A percentile compares a stretch with the other conserved stretches of the same genome.
Conservation (phyloP, 441 rosid genomes). For the Pelargonium citronellum region DNA sequence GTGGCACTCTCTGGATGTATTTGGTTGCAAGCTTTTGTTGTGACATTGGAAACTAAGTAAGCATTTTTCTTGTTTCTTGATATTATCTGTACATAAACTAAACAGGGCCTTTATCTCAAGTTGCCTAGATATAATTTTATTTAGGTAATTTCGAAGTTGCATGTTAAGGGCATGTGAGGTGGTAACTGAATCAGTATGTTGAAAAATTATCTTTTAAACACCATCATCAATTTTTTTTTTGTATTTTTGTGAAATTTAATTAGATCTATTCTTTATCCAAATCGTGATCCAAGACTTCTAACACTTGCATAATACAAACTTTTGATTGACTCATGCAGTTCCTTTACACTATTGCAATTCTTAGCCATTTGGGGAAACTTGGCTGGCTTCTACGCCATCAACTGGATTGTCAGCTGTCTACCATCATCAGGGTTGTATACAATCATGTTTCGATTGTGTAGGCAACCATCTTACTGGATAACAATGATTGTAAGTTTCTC, state of each 20-base stretch:
- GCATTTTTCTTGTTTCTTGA: conserved; percentile 20
- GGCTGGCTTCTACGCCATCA: conserved; percentile 65
- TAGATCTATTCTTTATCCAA: not conserved
- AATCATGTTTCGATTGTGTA: conserved; percentile 81
- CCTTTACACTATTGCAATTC: conserved; percentile 81
- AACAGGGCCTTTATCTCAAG: not conserved
- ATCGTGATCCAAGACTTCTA: not conserved
- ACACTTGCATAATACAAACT: conserved; percentile 5
- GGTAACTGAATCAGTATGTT: too few species aligned
- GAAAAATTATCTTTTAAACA: too few species aligned
- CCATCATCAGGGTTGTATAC: conserved; percentile 94
- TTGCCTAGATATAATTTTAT: not conserved
- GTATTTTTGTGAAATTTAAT: not conserved
- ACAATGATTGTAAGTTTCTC: conserved; percentile 65
- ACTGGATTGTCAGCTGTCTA: conserved; percentile 76
- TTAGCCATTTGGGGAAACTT: conserved; percentile 95
- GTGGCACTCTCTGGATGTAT: conserved; percentile 98
- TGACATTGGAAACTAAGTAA: conserved; percentile 91
- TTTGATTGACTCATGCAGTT: conserved; percentile 46
- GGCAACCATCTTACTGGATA: conserved; percentile 86
- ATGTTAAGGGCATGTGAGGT: not conserved
- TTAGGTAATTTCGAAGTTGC: not conserved
- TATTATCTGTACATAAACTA: not conserved
- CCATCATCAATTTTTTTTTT: too few species aligned
- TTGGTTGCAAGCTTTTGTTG: conserved; percentile 98